phyloP scores from a whole-genome alignment of 73 alveolate genomes.

The Paramecium caudatum region DNA sequence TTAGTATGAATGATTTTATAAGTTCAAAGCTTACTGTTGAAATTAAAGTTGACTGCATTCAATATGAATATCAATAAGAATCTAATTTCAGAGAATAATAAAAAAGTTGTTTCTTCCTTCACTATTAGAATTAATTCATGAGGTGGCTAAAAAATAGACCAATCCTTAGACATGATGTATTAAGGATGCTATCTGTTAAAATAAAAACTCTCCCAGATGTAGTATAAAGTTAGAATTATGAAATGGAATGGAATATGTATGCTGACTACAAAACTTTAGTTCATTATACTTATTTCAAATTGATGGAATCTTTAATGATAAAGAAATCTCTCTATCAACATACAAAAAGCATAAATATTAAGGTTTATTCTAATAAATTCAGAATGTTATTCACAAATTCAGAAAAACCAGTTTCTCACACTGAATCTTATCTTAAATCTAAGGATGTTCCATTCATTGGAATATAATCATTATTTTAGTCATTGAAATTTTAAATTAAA shows the following conservation, averaged over 20 bases:
- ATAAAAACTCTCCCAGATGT: neutral
- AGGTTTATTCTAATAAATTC: slow-evolving; percentile 45
- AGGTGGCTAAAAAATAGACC: slow-evolving; percentile 70
- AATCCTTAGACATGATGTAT: slow-evolving; percentile 47
- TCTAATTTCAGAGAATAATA: neutral
- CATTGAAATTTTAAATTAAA: neutral
- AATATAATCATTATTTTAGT: neutral
- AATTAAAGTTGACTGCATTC: slow-evolving; percentile 40
- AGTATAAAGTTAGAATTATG: neutral
- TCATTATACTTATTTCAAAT: slow-evolving; percentile 43
- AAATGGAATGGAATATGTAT: slow-evolving; percentile 41
- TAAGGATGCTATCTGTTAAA: slow-evolving; percentile 25
- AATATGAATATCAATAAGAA: slow-evolving; percentile 36
- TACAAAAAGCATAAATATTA: slow-evolving; percentile 11
- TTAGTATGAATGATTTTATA: slow-evolving; percentile 29
- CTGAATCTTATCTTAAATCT: neutral
- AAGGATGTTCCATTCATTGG: slow-evolving; percentile 47
- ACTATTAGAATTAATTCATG: slow-evolving; percentile 42
- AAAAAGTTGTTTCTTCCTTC: slow-evolving; percentile 17
- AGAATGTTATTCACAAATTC: slow-evolving; percentile 53
- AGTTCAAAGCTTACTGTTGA: neutral
- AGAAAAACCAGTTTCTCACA: slow-evolving; percentile 44
- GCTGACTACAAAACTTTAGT: slow-evolving; percentile 39
- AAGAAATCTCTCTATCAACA: slow-evolving; percentile 43
- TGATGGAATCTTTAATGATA: slow-evolving; percentile 64